phyloP scores from a whole-genome alignment of 768 basidiomycete species.

The Podaxis sp. region DNA sequence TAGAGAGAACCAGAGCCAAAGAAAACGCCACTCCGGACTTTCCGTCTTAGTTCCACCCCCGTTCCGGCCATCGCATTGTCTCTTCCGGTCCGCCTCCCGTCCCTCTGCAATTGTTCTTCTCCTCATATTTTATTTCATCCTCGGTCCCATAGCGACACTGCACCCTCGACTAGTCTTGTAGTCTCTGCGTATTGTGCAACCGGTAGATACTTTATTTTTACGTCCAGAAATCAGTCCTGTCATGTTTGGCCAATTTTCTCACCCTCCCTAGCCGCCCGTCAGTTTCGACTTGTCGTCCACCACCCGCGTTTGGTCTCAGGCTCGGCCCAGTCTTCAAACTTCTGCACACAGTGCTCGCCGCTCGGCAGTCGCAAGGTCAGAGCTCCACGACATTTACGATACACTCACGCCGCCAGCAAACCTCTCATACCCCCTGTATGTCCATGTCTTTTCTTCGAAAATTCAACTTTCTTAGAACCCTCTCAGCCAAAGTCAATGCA shows the following conservation, averaged over 20 bases:
- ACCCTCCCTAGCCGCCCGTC: background rate
- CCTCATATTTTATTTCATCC: background rate
- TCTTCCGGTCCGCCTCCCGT: slow-evolving; percentile 5
- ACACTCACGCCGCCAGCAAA: background rate
- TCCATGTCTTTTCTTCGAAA: too few relatives aligned
- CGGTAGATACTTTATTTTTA: background rate
- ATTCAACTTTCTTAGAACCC: background rate
- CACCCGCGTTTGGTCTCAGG: background rate
- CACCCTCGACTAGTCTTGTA: background rate
- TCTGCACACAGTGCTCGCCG: too few relatives aligned
- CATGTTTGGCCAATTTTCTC: slow-evolving; percentile 11
- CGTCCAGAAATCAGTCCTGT: background rate
- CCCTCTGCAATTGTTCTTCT: background rate
- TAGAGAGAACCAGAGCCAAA: slow-evolving; percentile 20
- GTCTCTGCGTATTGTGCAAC: background rate
- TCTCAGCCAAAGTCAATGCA: background rate
- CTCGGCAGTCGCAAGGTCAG: too few relatives aligned
- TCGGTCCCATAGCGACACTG: background rate
- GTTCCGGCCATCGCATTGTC: slow-evolving; percentile 20
- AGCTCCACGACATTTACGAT: background rate
- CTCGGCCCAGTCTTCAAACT: too few relatives aligned
- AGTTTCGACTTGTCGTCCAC: background rate
- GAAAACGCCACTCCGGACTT: slow-evolving; percentile 26
- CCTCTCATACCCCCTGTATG: too few relatives aligned
- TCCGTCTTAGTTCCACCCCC: slow-evolving; percentile 18